Base-by-base conservation (phyloP, 371 early-diverging fungal species). In the Mucor indicus region DNA sequence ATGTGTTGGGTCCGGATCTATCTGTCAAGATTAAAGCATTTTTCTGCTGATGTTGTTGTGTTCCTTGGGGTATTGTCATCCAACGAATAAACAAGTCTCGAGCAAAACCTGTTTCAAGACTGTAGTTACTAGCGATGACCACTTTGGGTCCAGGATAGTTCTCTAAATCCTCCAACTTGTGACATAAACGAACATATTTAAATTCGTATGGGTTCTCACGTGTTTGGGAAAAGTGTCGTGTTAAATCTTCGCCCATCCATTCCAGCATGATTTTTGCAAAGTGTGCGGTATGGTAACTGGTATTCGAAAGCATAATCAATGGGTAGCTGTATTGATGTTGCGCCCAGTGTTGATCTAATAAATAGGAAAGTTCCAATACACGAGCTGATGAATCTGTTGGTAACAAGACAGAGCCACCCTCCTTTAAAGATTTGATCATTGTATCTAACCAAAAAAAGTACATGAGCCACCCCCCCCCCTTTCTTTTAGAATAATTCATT, bases 241-340 rank as follows among this genome's bases (percentile, higher is more conserved):
- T 81, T 17, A 95, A 65, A n/a, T 77, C 79, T 33, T 89, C 86
- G 4, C 92, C 87, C 95, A 96, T 93, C 98, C 98, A 98, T 69
- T 95, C 96, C 32, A 91, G 75, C 87, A 94, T 94, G 24, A 85
- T 84, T 49, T 89, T 89, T 1, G 96, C 95, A 57, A 84, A 86
- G 54, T 89, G 83, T 2, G 89, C 80, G 13, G 87, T 85, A 13
- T 83, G 80, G 46, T 84, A 81, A 49, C 86, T 83, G 38, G 84
- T 85, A 48, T 89, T 77, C 13, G 90, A 79, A 22, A 96, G 70
- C 44, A 95, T 76, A 31, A 90, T 84, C 17, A 96, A 62, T 4
- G 92, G 90, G 52, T 79, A 84, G 2, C 65, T 59, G 17, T 84
- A 53, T 49, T 81, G 80, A 29, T 86, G 67, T n/a, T 69, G 67